phyloP scores from a whole-genome alignment of 176 grass and related monocot species.

The Rhynchospora tenuis region DNA sequence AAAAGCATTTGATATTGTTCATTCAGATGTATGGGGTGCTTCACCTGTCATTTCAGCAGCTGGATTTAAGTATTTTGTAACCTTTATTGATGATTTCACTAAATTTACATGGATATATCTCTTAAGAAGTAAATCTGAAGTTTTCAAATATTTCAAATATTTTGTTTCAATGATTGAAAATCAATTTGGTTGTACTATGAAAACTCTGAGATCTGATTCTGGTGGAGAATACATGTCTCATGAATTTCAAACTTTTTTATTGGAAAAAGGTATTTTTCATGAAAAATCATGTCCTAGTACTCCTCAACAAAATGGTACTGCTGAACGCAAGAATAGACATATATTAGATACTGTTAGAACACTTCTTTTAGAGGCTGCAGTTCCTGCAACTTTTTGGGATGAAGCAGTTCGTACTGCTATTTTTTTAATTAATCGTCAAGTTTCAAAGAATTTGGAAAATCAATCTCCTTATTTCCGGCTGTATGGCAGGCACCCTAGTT shows the following conservation, averaged over 20 bases:
- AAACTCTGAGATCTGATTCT: neutral
- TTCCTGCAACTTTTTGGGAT: neutral
- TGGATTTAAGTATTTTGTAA: neutral
- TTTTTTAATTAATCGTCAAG: neutral
- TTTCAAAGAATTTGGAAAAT: neutral
- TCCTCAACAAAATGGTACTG: neutral
- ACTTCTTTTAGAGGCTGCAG: neutral
- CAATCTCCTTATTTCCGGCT: neutral
- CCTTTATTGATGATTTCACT: neutral
- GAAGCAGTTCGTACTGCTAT: neutral
- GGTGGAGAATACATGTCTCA: neutral
- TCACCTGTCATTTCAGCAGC: neutral
- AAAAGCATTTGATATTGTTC: neutral
- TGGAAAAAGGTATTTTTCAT: neutral
- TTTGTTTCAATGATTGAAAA: neutral
- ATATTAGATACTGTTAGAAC: neutral
- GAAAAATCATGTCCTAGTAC: neutral
- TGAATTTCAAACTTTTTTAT: neutral
- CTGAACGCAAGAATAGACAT: conserved; percentile 12
- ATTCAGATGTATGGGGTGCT: neutral
- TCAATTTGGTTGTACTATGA: neutral
- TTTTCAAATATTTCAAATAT: neutral
- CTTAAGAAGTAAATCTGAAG: neutral
- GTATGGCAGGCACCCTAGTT: neutral
- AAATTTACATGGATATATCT: neutral